Conservation (phyloP, 2,329 filamentous ascomycete species). For the Xylaria polymorpha region DNA sequence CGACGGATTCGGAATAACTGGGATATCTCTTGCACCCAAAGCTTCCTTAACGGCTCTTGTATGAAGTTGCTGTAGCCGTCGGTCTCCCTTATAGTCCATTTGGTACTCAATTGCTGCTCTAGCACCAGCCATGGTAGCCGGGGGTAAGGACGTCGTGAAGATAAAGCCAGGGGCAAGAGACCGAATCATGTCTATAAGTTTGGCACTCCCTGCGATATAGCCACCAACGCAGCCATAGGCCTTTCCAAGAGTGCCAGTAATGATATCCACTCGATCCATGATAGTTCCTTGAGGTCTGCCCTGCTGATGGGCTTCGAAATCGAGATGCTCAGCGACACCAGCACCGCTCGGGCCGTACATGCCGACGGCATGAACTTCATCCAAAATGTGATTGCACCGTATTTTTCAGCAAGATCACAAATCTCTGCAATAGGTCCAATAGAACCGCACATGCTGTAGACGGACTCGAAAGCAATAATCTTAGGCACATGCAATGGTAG, state of each 20-base stretch:
- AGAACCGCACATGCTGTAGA: constrained; percentile 99
- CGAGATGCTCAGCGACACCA: constrained; percentile 96
- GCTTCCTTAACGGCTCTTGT: constrained; percentile 93
- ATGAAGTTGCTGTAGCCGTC: constrained; percentile 93
- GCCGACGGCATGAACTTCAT: constrained; percentile 98
- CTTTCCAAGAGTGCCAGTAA: constrained; percentile 96
- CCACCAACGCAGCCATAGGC: constrained; percentile 98
- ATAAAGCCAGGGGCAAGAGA: constrained; percentile 98
- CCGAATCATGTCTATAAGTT: constrained; percentile 90
- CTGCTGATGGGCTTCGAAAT: constrained; percentile 85
- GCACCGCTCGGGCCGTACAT: constrained; percentile 98
- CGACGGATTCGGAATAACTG: constrained; percentile 96
- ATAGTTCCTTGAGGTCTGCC: constrained; percentile 83
- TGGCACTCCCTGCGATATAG: constrained; percentile 91
- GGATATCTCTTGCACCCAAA: constrained; percentile 82
- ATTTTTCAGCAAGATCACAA: constrained; percentile 96
- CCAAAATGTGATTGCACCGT: constrained; percentile 97
- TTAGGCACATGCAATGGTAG: constrained; percentile 88
- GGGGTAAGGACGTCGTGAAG: constrained; percentile 96
- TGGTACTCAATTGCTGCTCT: constrained; percentile 94
- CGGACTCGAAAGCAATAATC: constrained; percentile 98
- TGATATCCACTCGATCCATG: constrained; percentile 97
- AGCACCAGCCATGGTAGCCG: constrained; percentile 96
- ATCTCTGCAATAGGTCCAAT: constrained; percentile 96
- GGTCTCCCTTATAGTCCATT: constrained; percentile 84